A percentile compares a stretch with the other conserved stretches of the same genome.
Evolutionary conservation across 1,139 yeast genomes (phyloP).

Genomic region (Tardiomyces blankii): DNA sequence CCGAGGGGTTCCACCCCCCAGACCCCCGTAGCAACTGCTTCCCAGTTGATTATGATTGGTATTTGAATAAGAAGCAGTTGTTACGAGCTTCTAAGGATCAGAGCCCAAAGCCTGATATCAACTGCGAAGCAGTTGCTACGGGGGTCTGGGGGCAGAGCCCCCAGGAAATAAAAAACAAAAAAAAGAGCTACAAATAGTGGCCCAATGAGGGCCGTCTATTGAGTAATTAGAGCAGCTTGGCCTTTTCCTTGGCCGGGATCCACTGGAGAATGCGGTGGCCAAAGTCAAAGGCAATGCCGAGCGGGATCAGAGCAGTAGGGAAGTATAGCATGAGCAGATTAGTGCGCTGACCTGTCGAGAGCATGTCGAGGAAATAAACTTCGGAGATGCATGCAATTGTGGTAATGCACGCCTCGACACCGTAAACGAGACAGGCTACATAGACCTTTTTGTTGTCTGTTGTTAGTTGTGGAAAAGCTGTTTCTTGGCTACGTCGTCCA

Average conservation of each 20-base stretch:
- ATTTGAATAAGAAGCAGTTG: no score
- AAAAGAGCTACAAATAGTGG: no score
- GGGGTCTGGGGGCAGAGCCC: no score
- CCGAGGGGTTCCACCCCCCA: no score
- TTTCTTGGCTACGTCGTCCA: no score
- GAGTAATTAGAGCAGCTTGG: background rate
- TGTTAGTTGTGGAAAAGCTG: background rate
- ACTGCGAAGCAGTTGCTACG: no score
- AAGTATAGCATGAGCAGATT: slow-evolving; percentile 43
- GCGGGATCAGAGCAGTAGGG: slow-evolving; percentile 62
- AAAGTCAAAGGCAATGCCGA: slow-evolving; percentile 41
- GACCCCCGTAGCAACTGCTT: no score
- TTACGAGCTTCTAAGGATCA: no score
- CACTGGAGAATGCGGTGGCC: slow-evolving; percentile 16
- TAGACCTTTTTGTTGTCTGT: slow-evolving; percentile 27
- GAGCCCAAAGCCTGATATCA: no score
- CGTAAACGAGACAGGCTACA: slow-evolving; percentile 51
- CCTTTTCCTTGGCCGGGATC: slow-evolving; percentile 3
- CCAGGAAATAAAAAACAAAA: no score
- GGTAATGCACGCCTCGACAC: slow-evolving; percentile 65
- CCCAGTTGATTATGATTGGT: no score
- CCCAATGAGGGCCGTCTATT: no score
- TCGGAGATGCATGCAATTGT: slow-evolving; percentile 49
- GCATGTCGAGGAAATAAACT: slow-evolving; percentile 14
- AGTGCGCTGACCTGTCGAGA: slow-evolving; percentile 27